These are phyloP conservation scores for Debaryomyces sp. DNA, from an alignment of 1,139 yeast genomes.

Conservation along the genomic window DNA sequence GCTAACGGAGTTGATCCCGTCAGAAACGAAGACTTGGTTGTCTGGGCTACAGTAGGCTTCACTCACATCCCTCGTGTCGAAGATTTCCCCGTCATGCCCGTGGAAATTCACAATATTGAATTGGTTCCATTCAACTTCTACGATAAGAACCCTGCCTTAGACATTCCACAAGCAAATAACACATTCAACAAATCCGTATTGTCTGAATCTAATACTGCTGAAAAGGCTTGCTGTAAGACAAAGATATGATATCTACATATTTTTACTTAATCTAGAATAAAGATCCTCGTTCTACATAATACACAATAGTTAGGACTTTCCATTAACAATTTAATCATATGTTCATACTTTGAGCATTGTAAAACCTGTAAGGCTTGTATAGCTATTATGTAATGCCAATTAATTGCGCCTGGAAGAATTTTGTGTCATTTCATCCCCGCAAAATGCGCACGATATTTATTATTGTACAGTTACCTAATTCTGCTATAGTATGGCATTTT, in stretches of 20 bases:
- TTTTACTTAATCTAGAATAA: neutral
- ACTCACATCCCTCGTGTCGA: constrained; percentile 88
- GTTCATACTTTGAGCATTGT: neutral
- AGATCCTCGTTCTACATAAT: neutral
- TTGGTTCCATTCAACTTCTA: constrained; percentile 80
- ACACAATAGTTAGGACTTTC: neutral
- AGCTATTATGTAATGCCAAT: neutral
- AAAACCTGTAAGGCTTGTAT: neutral
- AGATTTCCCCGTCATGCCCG: constrained; percentile 95
- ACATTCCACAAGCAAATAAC: constrained; percentile 75
- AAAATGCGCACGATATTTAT: constrained; percentile 1
- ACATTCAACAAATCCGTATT: constrained; percentile 69
- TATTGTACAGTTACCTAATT: constrained; percentile 3
- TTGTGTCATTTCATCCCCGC: constrained; percentile 5
- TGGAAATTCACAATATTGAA: constrained; percentile 70
- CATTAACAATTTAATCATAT: neutral
- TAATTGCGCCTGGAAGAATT: neutral
- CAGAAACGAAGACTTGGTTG: constrained; percentile 78
- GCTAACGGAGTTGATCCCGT: constrained; percentile 71
- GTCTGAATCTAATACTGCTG: constrained; percentile 26
- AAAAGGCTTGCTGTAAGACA: constrained; percentile 48
- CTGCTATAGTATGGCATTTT: constrained; percentile 2
- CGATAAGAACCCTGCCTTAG: constrained; percentile 80
- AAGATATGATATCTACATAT: constrained; percentile 15
- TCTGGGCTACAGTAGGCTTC: constrained; percentile 87